These are phyloP conservation scores for Leavenworthia alabamica DNA, from an alignment of 345 rosid species.

Conservation along the genomic window DNA sequence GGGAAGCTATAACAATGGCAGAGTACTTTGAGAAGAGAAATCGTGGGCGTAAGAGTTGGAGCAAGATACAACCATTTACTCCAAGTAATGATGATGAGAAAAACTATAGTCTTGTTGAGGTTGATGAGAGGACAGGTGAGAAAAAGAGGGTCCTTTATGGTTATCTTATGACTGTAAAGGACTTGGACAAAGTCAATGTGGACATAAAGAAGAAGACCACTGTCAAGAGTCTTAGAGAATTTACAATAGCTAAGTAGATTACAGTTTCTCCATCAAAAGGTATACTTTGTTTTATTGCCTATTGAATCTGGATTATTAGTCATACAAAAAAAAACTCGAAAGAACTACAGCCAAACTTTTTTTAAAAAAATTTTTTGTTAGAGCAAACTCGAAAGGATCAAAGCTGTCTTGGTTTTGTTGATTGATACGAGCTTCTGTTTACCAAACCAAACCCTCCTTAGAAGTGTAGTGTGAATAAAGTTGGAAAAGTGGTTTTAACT, in stretches of 20 bases:
- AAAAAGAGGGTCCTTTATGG: slow-evolving; percentile 75
- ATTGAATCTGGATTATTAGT: slow-evolving; percentile 12
- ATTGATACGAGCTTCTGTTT: slow-evolving; percentile 3
- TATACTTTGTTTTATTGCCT: slow-evolving; percentile 20
- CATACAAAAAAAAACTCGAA: no score
- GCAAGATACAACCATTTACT: slow-evolving; percentile 42
- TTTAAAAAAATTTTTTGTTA: no score
- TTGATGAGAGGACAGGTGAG: slow-evolving; percentile 65
- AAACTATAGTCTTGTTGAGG: slow-evolving; percentile 60
- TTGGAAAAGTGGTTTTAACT: no score
- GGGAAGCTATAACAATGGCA: slow-evolving; percentile 65
- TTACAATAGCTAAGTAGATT: slow-evolving; percentile 42
- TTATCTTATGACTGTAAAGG: slow-evolving; percentile 63
- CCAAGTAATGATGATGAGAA: slow-evolving; percentile 72
- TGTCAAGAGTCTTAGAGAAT: slow-evolving; percentile 65
- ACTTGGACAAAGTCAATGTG: slow-evolving; percentile 69
- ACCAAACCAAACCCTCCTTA: not conserved
- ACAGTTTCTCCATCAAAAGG: slow-evolving; percentile 24
- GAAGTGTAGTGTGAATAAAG: not conserved
- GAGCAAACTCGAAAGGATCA: no score
- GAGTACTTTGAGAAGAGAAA: slow-evolving; percentile 77
- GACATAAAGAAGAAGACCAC: slow-evolving; percentile 72
- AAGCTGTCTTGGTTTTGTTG: no score
- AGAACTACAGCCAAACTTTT: no score
- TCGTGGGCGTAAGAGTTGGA: slow-evolving; percentile 77